These are phyloP conservation scores for Chaetomium sp. DNA, from an alignment of 2,329 filamentous ascomycete genomes.

Conservation along the genomic window DNA sequence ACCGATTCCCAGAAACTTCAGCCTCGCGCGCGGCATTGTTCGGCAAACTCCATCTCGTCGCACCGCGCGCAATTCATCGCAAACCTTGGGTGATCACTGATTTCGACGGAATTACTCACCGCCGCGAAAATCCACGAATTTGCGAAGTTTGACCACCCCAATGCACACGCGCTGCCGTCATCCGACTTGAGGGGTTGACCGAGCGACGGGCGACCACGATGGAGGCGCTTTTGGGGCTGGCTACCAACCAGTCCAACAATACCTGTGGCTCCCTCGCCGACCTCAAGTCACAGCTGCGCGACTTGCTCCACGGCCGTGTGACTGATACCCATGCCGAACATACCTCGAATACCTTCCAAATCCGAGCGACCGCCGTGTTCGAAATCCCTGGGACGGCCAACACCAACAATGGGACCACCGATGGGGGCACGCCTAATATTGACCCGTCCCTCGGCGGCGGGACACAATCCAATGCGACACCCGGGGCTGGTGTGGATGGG, in stretches of 20 bases:
- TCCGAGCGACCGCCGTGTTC: conserved; percentile 41
- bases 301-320: conserved; percentile 36
- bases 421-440: conserved; percentile 20
- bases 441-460: conserved; percentile 31
- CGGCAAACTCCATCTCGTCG: too few species aligned
- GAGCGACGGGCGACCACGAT: conserved; percentile 21
- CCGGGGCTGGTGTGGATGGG: conserved; percentile 5
- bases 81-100: too few species aligned
- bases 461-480: conserved; percentile 15
- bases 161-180: too few species aligned
- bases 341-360: conserved; percentile 40
- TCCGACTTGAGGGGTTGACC: too few species aligned
- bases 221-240: conserved; percentile 27
- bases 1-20: too few species aligned
- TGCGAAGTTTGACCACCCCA: too few species aligned
- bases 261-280: conserved; percentile 39
- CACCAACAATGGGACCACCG: conserved; percentile 31
- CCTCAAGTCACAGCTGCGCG: conserved; percentile 39
- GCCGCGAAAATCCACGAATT: too few species aligned
- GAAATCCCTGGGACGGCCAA: conserved; percentile 33
- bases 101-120: too few species aligned
- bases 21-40: too few species aligned
- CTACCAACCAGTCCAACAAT: conserved; percentile 25
- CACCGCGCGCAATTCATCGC: too few species aligned
- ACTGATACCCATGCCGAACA: conserved; percentile 45